Base-by-base conservation (phyloP, 306 rosid species). In the Arachis hypogaea region DNA sequence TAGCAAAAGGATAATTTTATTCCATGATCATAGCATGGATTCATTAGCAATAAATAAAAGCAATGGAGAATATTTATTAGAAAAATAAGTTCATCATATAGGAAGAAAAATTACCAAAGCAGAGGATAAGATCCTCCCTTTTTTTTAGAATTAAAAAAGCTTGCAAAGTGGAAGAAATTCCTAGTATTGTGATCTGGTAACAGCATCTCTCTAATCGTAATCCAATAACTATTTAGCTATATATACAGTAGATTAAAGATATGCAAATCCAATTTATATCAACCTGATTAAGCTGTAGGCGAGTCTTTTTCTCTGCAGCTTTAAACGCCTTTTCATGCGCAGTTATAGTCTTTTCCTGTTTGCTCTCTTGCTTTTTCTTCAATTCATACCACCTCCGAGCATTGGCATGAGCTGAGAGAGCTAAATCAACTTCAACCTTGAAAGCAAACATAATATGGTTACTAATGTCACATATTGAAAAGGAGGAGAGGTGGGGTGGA, bases 221-320 rank as follows among this genome's bases (percentile, higher is more conserved):
- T 12, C 69, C 64, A 45, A 42, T 70, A 50, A 43, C 30, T 18
- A 78, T 4, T n/a, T 16, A 65, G 78, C 77, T 75, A 72, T 64
- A 69, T 71, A 71, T 59, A 62, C n/a, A 6, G 45, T 46, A 43
- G 16, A 71, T 47, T 55, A 49, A 71, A 66, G 63, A 71, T 22
- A 38, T 28, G 58, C 30, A 68, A 66, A 76, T 63, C 56, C 59
- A 68, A 72, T 14, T 46, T 63, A 66, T 82, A 77, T 52, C 72
- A 75, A 94, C 99, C 95, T 94, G 97, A 59, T 81, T 82, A 67
- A 94, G 91, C 85, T 94, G 99, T 51, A 78, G 90, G 73, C 95
- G 96, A 79, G 96, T 94, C 91, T 94, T 94, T 86, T 82, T 88
- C 85, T 94, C 99, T 6, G 97, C 96, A 75, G 99, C 97, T 83